Evolutionary conservation across 75 land plant species (phyloP).

Genomic region (Larix kaempferi): DNA sequence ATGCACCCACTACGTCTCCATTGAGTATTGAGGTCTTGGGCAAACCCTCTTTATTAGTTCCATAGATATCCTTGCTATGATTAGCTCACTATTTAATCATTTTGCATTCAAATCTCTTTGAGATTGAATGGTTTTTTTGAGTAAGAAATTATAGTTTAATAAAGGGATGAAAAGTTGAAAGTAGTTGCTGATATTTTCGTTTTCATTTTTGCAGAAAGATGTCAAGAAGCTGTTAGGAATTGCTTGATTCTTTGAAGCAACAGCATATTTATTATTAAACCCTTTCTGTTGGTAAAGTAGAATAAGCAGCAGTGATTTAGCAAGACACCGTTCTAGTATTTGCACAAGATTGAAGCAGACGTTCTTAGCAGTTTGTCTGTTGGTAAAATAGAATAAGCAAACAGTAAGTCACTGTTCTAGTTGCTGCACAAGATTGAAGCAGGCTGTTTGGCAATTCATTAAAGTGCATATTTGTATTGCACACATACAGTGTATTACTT

Average conservation of each 20-base stretch:
- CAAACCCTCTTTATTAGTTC: neutral
- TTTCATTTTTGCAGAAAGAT: slow-evolving; percentile 17
- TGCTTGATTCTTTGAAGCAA: neutral
- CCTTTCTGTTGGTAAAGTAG: neutral
- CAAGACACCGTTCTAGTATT: neutral
- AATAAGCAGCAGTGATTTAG: neutral
- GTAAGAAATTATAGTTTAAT: neutral
- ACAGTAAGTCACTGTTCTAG: neutral
- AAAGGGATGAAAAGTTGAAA: neutral
- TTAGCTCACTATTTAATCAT: no score
- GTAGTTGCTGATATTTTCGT: neutral
- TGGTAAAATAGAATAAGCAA: neutral
- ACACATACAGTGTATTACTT: no score
- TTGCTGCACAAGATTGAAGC: neutral
- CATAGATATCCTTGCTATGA: neutral
- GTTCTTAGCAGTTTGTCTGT: no score
- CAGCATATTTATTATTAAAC: neutral
- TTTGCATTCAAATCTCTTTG: neutral
- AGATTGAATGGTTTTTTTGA: neutral
- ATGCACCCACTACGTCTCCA: slow-evolving; percentile 81
- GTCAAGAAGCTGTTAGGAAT: slow-evolving; percentile 11
- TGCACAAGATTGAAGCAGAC: no score
- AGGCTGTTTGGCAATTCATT: no score
- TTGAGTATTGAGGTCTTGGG: slow-evolving; percentile 58
- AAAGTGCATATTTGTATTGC: no score